Conservation (phyloP, 148 eudicot species). For the Oxyria digyna region DNA sequence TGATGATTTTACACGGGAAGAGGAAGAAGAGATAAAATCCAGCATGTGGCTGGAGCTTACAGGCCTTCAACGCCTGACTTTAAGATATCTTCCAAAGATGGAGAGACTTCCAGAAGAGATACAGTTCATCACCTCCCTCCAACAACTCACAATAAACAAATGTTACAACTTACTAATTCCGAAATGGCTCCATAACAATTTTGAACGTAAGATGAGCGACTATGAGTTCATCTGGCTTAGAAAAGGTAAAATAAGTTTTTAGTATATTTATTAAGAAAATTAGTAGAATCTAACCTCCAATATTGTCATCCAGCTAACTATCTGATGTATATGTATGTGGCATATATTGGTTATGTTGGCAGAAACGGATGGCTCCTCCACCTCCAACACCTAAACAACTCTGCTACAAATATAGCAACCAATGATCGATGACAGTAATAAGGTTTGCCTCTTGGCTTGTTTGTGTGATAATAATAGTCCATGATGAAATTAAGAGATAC, state of each 20-base stretch:
- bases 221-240: not conserved
- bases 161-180: not conserved
- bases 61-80: not conserved
- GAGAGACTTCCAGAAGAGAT: not conserved
- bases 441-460: too few relatives aligned
- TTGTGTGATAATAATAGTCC: too few relatives aligned
- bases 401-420: too few relatives aligned
- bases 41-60: not conserved
- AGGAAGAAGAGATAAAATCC: not conserved
- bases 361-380: not conserved
- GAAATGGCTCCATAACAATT: not conserved
- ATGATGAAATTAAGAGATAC: too few relatives aligned
- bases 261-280: not conserved
- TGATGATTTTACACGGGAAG: not conserved
- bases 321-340: not conserved
- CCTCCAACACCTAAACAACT: too few relatives aligned
- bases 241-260: not conserved
- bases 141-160: not conserved
- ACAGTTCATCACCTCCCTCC: not conserved
- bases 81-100: not conserved
- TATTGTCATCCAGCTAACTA: not conserved
- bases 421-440: too few relatives aligned
- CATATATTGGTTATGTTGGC: not conserved
- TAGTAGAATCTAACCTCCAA: not conserved
- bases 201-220: not conserved